Percentiles rank a stretch among this genome's conserved stretches.
Evolutionary conservation across 2,329 filamentous ascomycete genomes (phyloP).

Genomic region (Talaromyces sp.): DNA sequence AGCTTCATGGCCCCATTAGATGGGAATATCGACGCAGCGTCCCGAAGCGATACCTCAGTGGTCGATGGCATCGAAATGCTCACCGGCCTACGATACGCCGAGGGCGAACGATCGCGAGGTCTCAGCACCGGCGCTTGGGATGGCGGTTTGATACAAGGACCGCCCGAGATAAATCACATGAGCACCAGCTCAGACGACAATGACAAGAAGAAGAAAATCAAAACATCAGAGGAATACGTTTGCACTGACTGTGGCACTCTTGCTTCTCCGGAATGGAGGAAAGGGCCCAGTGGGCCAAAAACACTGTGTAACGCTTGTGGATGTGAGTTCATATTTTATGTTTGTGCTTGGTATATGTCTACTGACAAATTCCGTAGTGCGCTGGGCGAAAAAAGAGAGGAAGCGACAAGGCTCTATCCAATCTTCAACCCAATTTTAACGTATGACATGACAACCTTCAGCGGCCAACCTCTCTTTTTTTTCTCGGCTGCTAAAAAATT

Average conservation of each 20-base stretch:
- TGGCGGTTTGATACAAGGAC: slow-evolving; percentile 75
- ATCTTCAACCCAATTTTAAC: slow-evolving; percentile 1
- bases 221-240: slow-evolving; percentile 74
- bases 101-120: slow-evolving; percentile 81
- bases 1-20: slow-evolving; percentile 59
- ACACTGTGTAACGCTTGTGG: slow-evolving; percentile 95
- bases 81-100: slow-evolving; percentile 79
- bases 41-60: slow-evolving; percentile 60
- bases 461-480: neutral
- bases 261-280: slow-evolving; percentile 93
- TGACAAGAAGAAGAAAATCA: slow-evolving; percentile 83
- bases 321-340: slow-evolving; percentile 47
- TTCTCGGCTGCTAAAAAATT: neutral
- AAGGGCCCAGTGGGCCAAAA: slow-evolving; percentile 87
- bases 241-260: slow-evolving; percentile 94
- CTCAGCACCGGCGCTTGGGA: slow-evolving; percentile 83
- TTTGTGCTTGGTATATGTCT: neutral
- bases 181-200: slow-evolving; percentile 50
- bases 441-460: neutral
- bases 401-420: slow-evolving; percentile 44
- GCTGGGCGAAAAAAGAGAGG: slow-evolving; percentile 71
- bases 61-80: slow-evolving; percentile 90
- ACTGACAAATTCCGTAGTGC: slow-evolving; percentile 35
- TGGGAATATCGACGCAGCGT: slow-evolving; percentile 1
- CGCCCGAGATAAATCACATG: slow-evolving; percentile 72